Percentiles rank a stretch among this genome's conserved stretches.
Evolutionary conservation across 1,139 yeast genomes (phyloP).

Genomic region (Nakaseomyces kungkrabaensis): DNA sequence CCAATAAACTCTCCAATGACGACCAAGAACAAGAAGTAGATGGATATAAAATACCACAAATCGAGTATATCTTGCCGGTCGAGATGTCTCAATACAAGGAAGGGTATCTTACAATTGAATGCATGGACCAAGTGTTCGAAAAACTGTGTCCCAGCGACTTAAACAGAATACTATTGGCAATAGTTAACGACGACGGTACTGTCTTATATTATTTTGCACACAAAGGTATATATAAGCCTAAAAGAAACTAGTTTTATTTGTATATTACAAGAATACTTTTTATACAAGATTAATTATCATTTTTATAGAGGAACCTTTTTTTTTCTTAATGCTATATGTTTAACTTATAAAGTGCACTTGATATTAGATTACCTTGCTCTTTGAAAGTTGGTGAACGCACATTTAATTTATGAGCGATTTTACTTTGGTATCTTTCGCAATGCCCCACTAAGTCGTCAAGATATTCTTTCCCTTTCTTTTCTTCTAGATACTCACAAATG

Average conservation of each 20-base stretch:
- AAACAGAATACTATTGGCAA: conserved; percentile 41
- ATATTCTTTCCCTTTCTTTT: conserved; percentile 9
- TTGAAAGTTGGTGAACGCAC: conserved; percentile 13
- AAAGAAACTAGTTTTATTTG: conserved; percentile 27
- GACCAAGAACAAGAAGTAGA: conserved; percentile 12
- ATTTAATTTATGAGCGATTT: background rate
- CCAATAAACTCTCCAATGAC: conserved; percentile 27
- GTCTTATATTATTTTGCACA: conserved; percentile 56
- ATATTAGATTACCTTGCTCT: conserved; percentile 20
- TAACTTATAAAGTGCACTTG: conserved; percentile 10
- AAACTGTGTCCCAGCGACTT: conserved; percentile 15
- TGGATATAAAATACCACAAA: background rate
- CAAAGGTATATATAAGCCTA: conserved; percentile 56
- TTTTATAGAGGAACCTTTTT: background rate
- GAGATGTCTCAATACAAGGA: conserved; percentile 18
- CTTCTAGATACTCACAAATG: conserved; percentile 12
- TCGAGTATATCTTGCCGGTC: conserved; percentile 29
- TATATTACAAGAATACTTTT: background rate
- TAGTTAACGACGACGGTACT: conserved; percentile 56
- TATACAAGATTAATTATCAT: background rate
- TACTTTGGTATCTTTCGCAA: conserved; percentile 3
- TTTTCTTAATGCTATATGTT: background rate
- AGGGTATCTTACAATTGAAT: conserved; percentile 30
- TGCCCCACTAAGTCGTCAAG: conserved; percentile 5
- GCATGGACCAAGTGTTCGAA: conserved; percentile 23